Conservation (phyloP, 345 rosid species). For the Bruguiera parviflora region DNA sequence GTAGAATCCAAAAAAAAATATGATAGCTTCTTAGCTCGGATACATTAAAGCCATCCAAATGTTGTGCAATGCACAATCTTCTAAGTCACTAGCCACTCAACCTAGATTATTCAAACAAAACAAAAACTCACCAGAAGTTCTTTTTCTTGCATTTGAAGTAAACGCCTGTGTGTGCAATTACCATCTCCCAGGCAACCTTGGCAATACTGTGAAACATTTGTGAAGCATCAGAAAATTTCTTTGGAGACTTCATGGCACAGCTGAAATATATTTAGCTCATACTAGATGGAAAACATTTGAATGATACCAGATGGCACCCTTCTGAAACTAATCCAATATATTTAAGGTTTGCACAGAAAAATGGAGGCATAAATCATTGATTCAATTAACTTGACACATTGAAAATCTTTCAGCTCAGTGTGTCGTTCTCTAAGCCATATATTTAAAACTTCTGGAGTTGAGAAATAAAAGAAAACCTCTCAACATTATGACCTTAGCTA, state of each 20-base stretch:
- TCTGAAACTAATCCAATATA: too few species aligned
- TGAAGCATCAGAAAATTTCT: neutral
- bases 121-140: constrained; percentile 60
- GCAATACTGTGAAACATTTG: constrained; percentile 43
- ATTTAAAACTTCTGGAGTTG: neutral
- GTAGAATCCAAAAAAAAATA: too few species aligned
- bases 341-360: too few species aligned
- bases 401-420: neutral
- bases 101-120: neutral
- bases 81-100: too few species aligned
- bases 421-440: neutral
- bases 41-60: too few species aligned
- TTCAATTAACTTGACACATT: neutral
- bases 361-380: neutral
- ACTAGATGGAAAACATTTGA: neutral
- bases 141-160: constrained; percentile 62
- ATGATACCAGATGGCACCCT: neutral
- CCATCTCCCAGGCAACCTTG: constrained; percentile 40
- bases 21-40: too few species aligned
- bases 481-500: neutral
- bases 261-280: neutral
- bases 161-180: constrained; percentile 40
- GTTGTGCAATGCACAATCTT: too few species aligned
- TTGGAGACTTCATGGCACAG: neutral
- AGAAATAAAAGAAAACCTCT: neutral